Evolutionary conservation across 148 eudicot genomes (phyloP).

Genomic region (Rhododendron mucronatum): DNA sequence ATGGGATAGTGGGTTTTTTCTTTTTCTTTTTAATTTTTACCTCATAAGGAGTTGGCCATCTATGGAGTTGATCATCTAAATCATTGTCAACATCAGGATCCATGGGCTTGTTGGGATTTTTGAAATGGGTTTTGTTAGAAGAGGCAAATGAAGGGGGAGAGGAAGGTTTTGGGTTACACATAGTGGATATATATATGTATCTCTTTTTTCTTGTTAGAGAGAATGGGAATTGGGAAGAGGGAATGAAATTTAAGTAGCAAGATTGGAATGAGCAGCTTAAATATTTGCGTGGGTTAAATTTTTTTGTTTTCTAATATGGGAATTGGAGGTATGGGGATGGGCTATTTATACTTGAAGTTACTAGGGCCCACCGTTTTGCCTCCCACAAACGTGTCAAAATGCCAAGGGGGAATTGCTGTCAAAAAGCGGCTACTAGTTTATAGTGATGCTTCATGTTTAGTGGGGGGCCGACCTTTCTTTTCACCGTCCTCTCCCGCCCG

Average conservation of each 20-base stretch:
- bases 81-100: constrained; percentile 20
- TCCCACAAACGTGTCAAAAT: constrained; percentile 21
- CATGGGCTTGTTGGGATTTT: constrained; percentile 30
- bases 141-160: constrained; percentile 15
- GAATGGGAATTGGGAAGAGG: background rate
- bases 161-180: constrained; percentile 1
- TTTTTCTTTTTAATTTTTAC: constrained; percentile 22
- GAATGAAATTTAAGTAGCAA: background rate
- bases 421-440: constrained; percentile 18
- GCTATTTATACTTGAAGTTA: constrained; percentile 18
- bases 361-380: constrained; percentile 6
- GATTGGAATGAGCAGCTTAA: background rate
- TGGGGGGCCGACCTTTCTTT: background rate
- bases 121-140: constrained; percentile 37
- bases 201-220: background rate
- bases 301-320: constrained; percentile 10
- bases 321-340: background rate
- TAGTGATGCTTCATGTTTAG: background rate
- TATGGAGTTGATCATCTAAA: constrained; percentile 35
- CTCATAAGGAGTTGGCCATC: constrained; percentile 71
- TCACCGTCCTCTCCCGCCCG: background rate
- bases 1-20: background rate
- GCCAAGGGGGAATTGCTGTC: background rate
- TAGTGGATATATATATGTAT: background rate
- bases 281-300: background rate